These are phyloP conservation scores for Xylariaceae sp. DNA, from an alignment of 2,329 filamentous ascomycete genomes.

Conservation along the genomic window DNA sequence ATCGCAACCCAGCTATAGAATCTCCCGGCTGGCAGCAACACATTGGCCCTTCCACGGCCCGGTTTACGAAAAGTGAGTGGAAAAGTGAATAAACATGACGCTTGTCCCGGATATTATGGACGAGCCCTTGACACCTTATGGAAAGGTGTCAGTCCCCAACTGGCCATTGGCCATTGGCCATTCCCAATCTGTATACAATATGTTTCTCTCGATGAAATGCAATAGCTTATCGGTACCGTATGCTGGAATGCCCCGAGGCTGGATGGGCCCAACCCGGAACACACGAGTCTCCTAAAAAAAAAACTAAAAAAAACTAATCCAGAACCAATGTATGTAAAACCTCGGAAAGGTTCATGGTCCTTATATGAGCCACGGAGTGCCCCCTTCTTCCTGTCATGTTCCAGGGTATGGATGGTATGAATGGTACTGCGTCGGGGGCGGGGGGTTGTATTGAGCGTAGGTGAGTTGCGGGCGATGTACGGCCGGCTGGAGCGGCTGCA, in stretches of 20 bases:
- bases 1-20: not conserved
- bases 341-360: not conserved
- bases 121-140: not conserved
- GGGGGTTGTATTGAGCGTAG: slow-evolving; percentile 27
- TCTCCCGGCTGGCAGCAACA: not conserved
- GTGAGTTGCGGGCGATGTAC: slow-evolving; percentile 19
- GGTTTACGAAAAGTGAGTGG: not conserved
- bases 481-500: slow-evolving; percentile 17
- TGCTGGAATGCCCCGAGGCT: slow-evolving; percentile 17
- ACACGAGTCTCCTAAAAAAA: not conserved
- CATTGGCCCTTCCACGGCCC: not conserved
- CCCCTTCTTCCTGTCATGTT: slow-evolving; percentile 4
- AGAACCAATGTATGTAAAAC: not conserved
- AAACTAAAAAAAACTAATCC: not conserved
- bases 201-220: slow-evolving; percentile 7
- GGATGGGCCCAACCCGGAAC: slow-evolving; percentile 7
- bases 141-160: not conserved
- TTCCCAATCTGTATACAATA: slow-evolving; percentile 5
- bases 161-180: not conserved
- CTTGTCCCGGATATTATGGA: not conserved
- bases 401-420: slow-evolving; percentile 28
- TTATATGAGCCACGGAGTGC: not conserved
- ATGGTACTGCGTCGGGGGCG: slow-evolving; percentile 27
- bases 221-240: slow-evolving; percentile 20
- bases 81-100: not conserved